These are phyloP conservation scores for Tricholoma saponaceum DNA, from an alignment of 768 basidiomycete genomes.

Conservation along the genomic window DNA sequence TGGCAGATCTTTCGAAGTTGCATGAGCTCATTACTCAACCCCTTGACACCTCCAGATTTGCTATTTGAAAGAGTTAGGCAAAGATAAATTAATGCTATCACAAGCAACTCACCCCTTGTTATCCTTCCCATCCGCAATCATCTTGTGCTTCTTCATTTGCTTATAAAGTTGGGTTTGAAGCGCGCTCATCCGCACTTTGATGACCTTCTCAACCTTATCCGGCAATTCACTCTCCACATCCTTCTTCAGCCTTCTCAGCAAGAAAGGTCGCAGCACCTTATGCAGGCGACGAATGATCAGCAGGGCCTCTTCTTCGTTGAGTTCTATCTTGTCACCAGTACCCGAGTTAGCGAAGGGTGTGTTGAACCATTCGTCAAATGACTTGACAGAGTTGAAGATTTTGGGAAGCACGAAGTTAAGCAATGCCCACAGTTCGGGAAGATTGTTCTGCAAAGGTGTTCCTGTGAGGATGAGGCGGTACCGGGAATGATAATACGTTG, in stretches of 20 bases:
- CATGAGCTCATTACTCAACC: constrained; percentile 93
- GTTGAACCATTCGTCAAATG: constrained; percentile 99
- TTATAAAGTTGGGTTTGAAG: constrained; percentile 91
- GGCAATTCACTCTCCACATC: constrained; percentile 95
- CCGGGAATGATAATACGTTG: constrained; percentile 88
- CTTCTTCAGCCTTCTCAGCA: constrained; percentile 89
- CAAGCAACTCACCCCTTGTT: constrained; percentile 57
- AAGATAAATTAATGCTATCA: constrained; percentile 1
- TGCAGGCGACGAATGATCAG: constrained; percentile 95
- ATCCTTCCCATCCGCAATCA: constrained; percentile 84
- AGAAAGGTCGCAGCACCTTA: constrained; percentile 93
- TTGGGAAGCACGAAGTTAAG: constrained; percentile 94
- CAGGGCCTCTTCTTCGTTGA: constrained; percentile 99
- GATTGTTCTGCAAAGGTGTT: constrained; percentile 95
- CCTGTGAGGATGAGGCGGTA: constrained; percentile 94
- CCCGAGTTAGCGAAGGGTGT: constrained; percentile 99
- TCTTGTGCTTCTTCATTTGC: constrained; percentile 98
- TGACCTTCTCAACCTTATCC: constrained; percentile 97
- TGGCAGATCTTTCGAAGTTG: constrained; percentile 98
- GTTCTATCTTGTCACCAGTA: constrained; percentile 94
- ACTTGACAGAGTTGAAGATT: constrained; percentile 98
- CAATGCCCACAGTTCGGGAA: constrained; percentile 92
- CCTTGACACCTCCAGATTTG: constrained; percentile 77
- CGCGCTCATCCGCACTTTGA: constrained; percentile 93
- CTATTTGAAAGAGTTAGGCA: constrained; percentile 29